phyloP scores from a whole-genome alignment of 75 land plant genomes.

The Sequoiadendron giganteum region DNA sequence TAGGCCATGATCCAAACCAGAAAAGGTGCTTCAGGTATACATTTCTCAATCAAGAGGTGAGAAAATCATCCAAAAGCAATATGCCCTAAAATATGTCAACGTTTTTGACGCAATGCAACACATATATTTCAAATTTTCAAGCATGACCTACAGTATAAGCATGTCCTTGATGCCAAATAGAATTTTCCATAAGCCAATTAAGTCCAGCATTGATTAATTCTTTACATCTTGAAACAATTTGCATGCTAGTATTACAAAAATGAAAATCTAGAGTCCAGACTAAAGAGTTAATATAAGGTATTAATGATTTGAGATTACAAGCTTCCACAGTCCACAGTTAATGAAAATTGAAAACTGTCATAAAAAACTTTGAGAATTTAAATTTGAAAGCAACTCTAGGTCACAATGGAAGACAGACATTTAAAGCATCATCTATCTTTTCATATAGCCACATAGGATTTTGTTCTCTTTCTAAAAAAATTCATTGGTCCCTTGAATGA shows the following conservation, averaged over 20 bases:
- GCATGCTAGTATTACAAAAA: neutral
- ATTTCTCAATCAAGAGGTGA: conserved; percentile 6
- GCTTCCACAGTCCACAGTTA: neutral
- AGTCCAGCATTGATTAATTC: neutral
- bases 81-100: neutral
- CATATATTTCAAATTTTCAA: neutral
- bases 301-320: neutral
- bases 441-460: neutral
- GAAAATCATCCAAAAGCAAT: neutral
- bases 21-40: neutral
- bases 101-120: neutral
- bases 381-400: neutral
- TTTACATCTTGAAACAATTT: neutral
- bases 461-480: too few species aligned
- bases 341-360: neutral
- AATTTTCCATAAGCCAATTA: neutral
- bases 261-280: neutral
- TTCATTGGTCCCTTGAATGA: too few species aligned
- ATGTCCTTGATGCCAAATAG: neutral
- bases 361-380: neutral
- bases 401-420: neutral
- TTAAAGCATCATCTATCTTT: neutral
- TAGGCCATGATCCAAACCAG: conserved; percentile 10
- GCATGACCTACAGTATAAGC: neutral
- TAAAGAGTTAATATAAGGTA: neutral